phyloP scores from a whole-genome alignment of 2,329 filamentous ascomycete genomes.

The Pseudogymnoascus destructans region DNA sequence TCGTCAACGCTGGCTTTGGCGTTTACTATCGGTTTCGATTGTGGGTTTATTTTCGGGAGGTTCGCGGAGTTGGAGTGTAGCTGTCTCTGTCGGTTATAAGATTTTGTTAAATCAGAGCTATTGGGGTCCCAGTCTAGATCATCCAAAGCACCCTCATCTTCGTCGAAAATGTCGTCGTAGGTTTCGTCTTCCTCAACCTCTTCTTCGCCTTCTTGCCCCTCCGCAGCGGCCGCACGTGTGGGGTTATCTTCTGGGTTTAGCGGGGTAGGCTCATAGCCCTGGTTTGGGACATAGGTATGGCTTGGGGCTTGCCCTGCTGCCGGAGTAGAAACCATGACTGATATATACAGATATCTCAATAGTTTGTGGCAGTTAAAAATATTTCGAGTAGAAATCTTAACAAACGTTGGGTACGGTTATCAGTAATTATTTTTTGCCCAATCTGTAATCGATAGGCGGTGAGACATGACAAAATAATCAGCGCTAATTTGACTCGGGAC shows the following conservation, averaged over 20 bases:
- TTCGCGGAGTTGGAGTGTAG: constrained; percentile 37
- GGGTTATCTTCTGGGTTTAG: constrained; percentile 24
- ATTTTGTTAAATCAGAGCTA: constrained; percentile 63
- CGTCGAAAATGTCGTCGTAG: constrained; percentile 37
- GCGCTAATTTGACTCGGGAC: constrained; percentile 7
- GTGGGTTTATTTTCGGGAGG: constrained; percentile 58
- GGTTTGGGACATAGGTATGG: constrained; percentile 36
- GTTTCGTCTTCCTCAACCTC: constrained; percentile 31
- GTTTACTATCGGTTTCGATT: constrained; percentile 61
- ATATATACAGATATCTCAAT: constrained; percentile 1
- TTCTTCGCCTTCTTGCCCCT: constrained; percentile 20
- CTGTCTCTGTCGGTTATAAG: constrained; percentile 68
- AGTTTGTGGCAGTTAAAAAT: neutral
- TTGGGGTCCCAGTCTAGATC: constrained; percentile 42
- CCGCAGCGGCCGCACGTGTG: constrained; percentile 22
- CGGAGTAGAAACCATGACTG: constrained; percentile 17
- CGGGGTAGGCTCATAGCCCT: constrained; percentile 32
- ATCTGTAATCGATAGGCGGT: constrained; percentile 9
- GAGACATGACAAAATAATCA: constrained; percentile 4
- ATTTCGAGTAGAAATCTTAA: neutral
- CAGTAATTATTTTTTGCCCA: constrained; percentile 10
- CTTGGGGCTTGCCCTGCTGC: constrained; percentile 34
- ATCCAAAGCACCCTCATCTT: constrained; percentile 49
- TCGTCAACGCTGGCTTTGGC: constrained; percentile 72
- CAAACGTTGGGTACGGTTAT: neutral